Conservation (phyloP, 2,329 filamentous ascomycete species). For the Aspergillus ustus region DNA sequence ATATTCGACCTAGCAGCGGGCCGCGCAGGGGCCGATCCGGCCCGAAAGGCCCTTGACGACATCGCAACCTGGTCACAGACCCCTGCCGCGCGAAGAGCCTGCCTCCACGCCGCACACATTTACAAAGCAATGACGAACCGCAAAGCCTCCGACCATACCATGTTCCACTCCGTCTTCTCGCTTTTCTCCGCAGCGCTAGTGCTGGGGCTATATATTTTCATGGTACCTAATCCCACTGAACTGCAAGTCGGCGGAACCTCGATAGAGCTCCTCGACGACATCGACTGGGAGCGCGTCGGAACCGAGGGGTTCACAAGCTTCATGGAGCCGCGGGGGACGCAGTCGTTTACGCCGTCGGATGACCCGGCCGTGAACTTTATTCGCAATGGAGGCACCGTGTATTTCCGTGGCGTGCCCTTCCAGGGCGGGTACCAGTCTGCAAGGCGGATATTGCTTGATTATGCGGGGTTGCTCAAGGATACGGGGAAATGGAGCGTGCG, state of each 20-base stretch:
- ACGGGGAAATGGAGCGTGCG: constrained; percentile 57
- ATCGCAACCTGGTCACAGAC: constrained; percentile 58
- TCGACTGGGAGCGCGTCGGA: constrained; percentile 55
- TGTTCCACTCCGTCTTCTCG: constrained; percentile 55
- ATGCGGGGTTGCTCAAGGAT: constrained; percentile 57
- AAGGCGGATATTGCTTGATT: constrained; percentile 56
- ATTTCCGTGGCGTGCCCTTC: constrained; percentile 53
- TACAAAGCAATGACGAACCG: constrained; percentile 57
- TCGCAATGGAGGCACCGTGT: constrained; percentile 53
- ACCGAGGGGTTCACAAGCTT: constrained; percentile 51
- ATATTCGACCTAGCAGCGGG: constrained; percentile 59
- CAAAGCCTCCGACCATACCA: constrained; percentile 57
- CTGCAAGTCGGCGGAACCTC: constrained; percentile 32
- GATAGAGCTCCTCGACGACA: constrained; percentile 54
- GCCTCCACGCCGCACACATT: constrained; percentile 58
- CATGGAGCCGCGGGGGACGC: constrained; percentile 38
- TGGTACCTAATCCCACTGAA: constrained; percentile 39
- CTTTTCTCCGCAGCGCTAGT: constrained; percentile 58
- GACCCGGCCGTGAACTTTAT: constrained; percentile 50
- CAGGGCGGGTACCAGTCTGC: constrained; percentile 57
- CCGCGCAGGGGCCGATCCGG: constrained; percentile 52
- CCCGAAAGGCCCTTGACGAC: constrained; percentile 54
- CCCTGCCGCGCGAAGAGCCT: constrained; percentile 54
- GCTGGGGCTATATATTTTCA: constrained; percentile 58
- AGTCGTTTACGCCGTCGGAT: constrained; percentile 34